phyloP scores from a whole-genome alignment of 257 asterid genomes.

The Anisodus tanguticus region DNA sequence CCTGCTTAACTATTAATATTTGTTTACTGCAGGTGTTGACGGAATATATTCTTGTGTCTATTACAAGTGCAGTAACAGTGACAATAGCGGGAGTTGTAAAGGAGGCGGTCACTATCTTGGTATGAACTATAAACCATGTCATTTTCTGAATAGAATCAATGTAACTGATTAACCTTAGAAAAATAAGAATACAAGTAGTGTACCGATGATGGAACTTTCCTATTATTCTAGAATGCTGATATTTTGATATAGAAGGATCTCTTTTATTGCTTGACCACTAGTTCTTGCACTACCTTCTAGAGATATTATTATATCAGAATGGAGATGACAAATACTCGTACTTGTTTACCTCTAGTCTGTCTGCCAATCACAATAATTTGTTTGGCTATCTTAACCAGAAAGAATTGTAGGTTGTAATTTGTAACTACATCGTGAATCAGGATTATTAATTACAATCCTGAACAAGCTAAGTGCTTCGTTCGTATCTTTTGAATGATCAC shows the following conservation, averaged over 20 bases:
- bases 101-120: conserved; percentile 98
- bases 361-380: not conserved
- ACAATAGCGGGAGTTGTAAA: conserved; percentile 99
- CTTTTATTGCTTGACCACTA: not conserved
- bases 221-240: not conserved
- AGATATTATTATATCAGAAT: not conserved
- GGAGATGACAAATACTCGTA: not conserved
- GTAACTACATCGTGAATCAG: not conserved
- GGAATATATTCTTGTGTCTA: conserved; percentile 86
- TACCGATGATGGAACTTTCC: not conserved
- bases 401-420: not conserved
- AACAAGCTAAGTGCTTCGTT: too few species aligned
- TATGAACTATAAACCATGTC: conserved; percentile 35
- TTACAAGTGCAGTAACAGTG: conserved; percentile 97
- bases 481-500: too few species aligned
- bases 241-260: not conserved
- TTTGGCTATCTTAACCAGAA: not conserved
- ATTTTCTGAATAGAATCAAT: not conserved
- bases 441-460: not conserved
- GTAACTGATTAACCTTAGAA: not conserved
- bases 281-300: not conserved
- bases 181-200: not conserved
- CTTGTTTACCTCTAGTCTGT: not conserved
- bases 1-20: not conserved
- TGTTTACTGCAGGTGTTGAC: conserved; percentile 79